Conservation (phyloP, 2,329 filamentous ascomycete species). For the Exophiala spinifera region DNA sequence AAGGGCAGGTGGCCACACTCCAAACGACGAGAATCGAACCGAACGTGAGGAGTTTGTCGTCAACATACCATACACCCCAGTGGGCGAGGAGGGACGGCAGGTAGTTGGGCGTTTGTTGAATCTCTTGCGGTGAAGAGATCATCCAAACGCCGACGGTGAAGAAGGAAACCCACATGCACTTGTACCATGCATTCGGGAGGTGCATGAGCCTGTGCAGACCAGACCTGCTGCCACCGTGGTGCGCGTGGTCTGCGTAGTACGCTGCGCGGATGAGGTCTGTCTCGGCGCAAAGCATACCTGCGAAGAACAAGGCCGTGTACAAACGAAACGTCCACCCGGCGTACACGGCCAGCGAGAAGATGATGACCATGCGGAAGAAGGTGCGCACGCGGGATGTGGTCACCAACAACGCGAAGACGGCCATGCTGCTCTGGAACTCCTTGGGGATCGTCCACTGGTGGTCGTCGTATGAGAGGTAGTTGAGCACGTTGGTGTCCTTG, state of each 20-base stretch:
- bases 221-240: neutral
- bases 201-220: conserved; percentile 1
- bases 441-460: conserved; percentile 48
- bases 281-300: conserved; percentile 16
- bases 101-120: conserved; percentile 11
- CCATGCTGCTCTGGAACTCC: conserved; percentile 43
- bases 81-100: conserved; percentile 1
- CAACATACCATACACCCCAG: conserved; percentile 7
- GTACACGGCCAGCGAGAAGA: conserved; percentile 4
- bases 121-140: conserved; percentile 15
- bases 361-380: neutral
- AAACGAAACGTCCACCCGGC: neutral
- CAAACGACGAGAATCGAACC: conserved; percentile 13
- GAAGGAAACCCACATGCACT: conserved; percentile 4
- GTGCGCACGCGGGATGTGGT: conserved; percentile 10
- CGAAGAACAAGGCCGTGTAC: conserved; percentile 19
- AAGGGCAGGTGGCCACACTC: conserved; percentile 12
- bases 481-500: conserved; percentile 7
- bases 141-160: conserved; percentile 8
- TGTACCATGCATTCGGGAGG: conserved; percentile 1
- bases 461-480: conserved; percentile 31
- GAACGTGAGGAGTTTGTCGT: conserved; percentile 7
- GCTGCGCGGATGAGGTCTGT: conserved; percentile 15
- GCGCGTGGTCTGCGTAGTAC: conserved; percentile 8
- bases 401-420: conserved; percentile 13